Base-by-base conservation (phyloP, 1,139 yeast genomes). In the Pichia terricola region DNA sequence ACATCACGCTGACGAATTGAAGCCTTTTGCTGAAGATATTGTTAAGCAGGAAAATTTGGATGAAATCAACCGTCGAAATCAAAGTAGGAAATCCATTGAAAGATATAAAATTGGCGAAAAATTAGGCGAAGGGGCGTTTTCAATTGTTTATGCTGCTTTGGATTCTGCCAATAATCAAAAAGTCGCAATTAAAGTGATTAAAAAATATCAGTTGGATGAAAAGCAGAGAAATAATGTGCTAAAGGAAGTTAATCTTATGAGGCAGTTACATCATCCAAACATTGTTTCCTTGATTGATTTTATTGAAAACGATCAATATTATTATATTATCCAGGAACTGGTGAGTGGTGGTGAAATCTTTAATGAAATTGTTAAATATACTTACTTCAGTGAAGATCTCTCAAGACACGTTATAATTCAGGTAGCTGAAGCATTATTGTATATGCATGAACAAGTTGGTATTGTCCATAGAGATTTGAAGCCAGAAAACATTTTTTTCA, bases 401-500 rank as follows among this genome's bases (percentile, higher is more conserved):
- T 71, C 95, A 6, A 72, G 94, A 38, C 97, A 89, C 65, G 82
- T 89, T n/a, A 84, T 91, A 49, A 65, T 72, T 37, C 98, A 91
- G 60, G 79, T 91, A 38, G 86, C 94, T 11, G 70, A 79, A 42
- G 91, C 97, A 1, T 74, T 91, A 26, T 76, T 79, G 52, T 85
- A 86, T 62, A 68, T 91, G 53, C 98, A 91, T 64, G 79, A 78
- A 50, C 80, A 78, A 45, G 74, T 78, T 42, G 95, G 95, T 41
- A 81, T 91, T 37, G 98, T 88, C 25, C 98, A 91, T 62, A 73
- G 98, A 45, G 98, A 91, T 63, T 84, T 91, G 54, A 91, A 91
- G 61, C 97, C 98, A 0, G 98, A 91, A 58, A 91, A 91, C 62
- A 67, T 91, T 44, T 68, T 91, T 41, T 91, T 85, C 63, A 77